phyloP scores from a whole-genome alignment of 225 moss, liverwort and hornwort genomes.

The Pleurozium schreberi region DNA sequence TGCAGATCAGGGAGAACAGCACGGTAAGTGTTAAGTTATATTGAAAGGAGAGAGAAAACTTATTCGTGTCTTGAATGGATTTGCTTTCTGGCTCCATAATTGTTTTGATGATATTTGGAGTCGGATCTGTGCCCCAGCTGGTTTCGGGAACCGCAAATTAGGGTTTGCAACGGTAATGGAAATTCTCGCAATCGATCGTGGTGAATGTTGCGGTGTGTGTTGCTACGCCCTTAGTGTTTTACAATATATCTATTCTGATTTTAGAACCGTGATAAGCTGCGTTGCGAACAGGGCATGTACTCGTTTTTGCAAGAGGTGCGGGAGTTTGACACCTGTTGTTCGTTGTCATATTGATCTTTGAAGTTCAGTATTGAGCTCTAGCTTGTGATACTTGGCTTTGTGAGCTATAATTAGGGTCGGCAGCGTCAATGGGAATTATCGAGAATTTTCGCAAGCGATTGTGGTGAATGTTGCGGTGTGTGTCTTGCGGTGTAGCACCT shows the following conservation, averaged over 20 bases:
- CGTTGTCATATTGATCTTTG: not conserved
- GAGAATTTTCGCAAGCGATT: not conserved
- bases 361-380: not conserved
- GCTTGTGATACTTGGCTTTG: not conserved
- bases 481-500: not conserved
- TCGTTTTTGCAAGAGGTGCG: not conserved
- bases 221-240: not conserved
- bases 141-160: not conserved
- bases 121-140: not conserved
- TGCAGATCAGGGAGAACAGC: conserved; percentile 87
- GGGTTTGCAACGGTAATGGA: not conserved
- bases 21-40: conserved; percentile 22
- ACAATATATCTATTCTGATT: not conserved
- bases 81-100: not conserved
- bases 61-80: not conserved
- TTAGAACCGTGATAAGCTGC: not conserved
- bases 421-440: not conserved
- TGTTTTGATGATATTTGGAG: not conserved
- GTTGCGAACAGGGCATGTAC: not conserved
- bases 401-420: not conserved
- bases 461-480: not conserved
- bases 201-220: not conserved
- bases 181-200: not conserved
- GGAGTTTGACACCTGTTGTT: not conserved
- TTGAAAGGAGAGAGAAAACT: not conserved